Evolutionary conservation across 192 early-diverging fungal genomes (phyloP), one percentile per base, ranked within the genome.

Genomic region (Paraglomus brasilianum): DNA sequence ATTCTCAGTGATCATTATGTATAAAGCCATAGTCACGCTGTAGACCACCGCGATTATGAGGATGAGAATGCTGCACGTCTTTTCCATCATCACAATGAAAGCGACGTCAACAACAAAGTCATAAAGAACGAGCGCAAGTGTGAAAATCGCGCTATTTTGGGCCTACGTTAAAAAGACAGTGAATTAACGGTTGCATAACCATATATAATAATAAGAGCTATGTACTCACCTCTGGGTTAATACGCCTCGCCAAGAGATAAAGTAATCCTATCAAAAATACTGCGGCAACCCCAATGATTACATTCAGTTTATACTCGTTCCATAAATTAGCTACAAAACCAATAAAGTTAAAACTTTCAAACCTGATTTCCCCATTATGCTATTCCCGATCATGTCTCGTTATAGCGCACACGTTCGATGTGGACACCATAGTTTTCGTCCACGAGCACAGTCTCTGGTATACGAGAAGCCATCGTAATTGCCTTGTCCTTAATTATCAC

Each of bases 381-480:
- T 60, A n/a, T 0, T 42, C 8, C 6, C 22, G 39, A 8, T 42
- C 9, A 43, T 41, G 17, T 0, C 58, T 41, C 15, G 21, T 15
- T 15, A 10, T 30, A 14, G 1, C 9, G 5, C 24, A n/a, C 44
- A 61, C 58, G 6, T n/a, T 7, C 4, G 8, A 5, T 5, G 3
- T 21, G 58, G 43, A 44, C 39, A 3, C 58, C 58, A 60, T 38
- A 60, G 39, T 38, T 60, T n/a, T 9, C 38, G 14, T 60, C 58
- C 6, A 60, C 11, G 13, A 43, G 9, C 13, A 21, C 43, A 21
- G 40, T 41, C 21, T 11, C 11, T 11, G 8, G 10, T 2, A 8
- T 4, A 9, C 2, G 10, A 17, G 36, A 60, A 17, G 43, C 10
- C 10, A 13, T 11, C 2, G 36, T 60, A 6, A 17, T 1, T 30